These are phyloP conservation scores for Corymbia calophylla DNA, from an alignment of 441 rosid genomes.

Conservation along the genomic window DNA sequence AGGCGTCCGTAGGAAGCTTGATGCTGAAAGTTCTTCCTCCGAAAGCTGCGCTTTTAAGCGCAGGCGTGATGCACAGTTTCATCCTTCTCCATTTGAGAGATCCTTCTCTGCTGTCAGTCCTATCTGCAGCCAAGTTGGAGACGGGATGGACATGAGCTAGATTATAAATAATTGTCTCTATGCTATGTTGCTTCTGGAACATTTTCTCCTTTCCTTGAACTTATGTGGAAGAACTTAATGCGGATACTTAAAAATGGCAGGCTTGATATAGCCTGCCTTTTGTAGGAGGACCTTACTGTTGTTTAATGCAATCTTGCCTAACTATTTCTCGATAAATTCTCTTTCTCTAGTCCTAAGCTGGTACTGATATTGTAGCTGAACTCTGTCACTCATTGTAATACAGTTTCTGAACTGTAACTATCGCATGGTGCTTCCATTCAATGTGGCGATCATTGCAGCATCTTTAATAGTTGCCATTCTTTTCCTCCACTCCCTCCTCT, in stretches of 20 bases:
- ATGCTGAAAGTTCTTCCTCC: conserved; percentile 52
- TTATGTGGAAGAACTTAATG: conserved; percentile 35
- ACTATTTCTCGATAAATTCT: background rate
- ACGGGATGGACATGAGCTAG: conserved; percentile 93
- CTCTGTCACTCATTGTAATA: background rate
- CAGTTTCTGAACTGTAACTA: background rate
- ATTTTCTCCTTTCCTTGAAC: conserved; percentile 16
- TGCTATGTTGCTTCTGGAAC: background rate
- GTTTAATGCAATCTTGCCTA: conserved; percentile 32
- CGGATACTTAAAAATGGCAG: conserved; percentile 36
- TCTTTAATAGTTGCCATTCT: background rate
- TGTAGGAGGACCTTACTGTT: conserved; percentile 44
- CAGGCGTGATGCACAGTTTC: conserved; percentile 61
- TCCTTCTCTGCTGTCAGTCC: conserved; percentile 83
- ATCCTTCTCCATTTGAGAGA: conserved; percentile 92
- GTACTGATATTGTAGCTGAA: conserved; percentile 1
- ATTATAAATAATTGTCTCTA: conserved; percentile 4
- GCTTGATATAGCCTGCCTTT: conserved; percentile 24
- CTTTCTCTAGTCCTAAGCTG: conserved; percentile 12
- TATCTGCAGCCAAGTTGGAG: conserved; percentile 87
- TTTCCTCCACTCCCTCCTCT: background rate
- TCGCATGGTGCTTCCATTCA: background rate
- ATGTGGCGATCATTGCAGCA: background rate
- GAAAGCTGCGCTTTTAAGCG: conserved; percentile 82
- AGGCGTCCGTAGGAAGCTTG: conserved; percentile 94